Base-by-base conservation (phyloP, 176 grass and related monocot genomes). In the Dactylis glomerata region DNA sequence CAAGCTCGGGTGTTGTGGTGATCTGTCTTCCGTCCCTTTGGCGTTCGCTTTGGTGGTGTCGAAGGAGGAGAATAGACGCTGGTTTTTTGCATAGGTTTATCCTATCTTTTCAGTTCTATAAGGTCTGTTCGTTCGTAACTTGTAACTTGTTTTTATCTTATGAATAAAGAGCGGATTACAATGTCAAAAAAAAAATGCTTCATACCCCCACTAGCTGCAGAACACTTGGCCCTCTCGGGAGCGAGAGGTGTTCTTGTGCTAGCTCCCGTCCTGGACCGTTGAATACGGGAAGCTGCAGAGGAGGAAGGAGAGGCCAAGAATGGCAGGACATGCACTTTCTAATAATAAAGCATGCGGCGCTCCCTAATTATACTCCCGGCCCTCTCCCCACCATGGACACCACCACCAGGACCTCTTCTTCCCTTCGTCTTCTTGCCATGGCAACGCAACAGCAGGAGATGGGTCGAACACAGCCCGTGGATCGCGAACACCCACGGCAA, bases 301-400 rank as follows among this genome's bases (percentile, higher is more conserved):
- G 50, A 33, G 31, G 62, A 36, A 45, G 45, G 15, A 32, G 70
- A 62, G 52, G 67, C 90, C 75, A 88, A 79, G 57, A 88, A 82
- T 88, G 85, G 82, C 86, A 69, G 46, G 71, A 40, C 68, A 45
- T 28, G 70, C 73, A 73, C 55, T 85, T 88, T 66, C 86, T 88
- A 88, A 91, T 91, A 84, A 91, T 91, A 91, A 91, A 84, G 58
- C 89, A 31, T 76, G 81, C 82, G 76, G 24, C 81, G 52, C 51
- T 84, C 89, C 85, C 85, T 84, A 87, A 91, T 87, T 91, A 91
- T 87, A 76, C 85, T 91, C 85, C 68, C 36, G 44, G 42, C 24
- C 42, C 26, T 74, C 42, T 54, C 16, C 40, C 47, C 14, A 15
- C n/a, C 79, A 10, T 77, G 66, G 74, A 47, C 76, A 56, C 27